Percentiles rank a stretch among this genome's conserved stretches.
Conservation (phyloP, 768 basidiomycete genomes). For the Agaricus subrufescens region DNA sequence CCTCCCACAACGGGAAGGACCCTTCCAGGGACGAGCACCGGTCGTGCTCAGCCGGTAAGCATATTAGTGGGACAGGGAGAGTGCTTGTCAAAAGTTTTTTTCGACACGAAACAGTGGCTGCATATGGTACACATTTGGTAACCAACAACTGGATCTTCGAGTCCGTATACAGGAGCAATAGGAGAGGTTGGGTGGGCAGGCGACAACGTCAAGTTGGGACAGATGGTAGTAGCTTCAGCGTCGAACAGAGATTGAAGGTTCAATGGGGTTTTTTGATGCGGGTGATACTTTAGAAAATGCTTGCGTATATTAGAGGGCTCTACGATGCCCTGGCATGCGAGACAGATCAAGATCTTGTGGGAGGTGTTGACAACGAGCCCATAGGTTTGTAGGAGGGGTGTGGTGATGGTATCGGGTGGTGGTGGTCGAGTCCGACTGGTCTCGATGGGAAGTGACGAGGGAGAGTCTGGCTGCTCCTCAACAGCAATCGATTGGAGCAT, state of each 20-base stretch:
- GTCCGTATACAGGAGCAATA: background rate
- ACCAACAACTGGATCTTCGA: background rate
- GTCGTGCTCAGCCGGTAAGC: too few relatives aligned
- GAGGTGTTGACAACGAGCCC: background rate
- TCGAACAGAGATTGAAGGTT: background rate
- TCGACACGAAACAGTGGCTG: constrained; percentile 1
- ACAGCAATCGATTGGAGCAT: too few relatives aligned
- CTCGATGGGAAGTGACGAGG: too few relatives aligned
- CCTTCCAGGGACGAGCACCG: too few relatives aligned
- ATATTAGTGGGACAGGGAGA: background rate
- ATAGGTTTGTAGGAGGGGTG: background rate
- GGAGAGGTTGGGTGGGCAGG: background rate
- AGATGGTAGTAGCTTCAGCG: background rate
- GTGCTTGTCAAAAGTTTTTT: background rate
- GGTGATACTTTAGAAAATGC: constrained; percentile 4
- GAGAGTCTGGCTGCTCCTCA: too few relatives aligned
- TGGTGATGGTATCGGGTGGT: background rate
- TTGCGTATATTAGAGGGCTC: background rate
- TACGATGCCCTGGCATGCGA: constrained; percentile 1
- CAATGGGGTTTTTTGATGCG: background rate
- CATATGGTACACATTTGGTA: background rate
- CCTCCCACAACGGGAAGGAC: too few relatives aligned
- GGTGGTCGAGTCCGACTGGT: constrained; percentile 2
- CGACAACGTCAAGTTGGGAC: background rate
- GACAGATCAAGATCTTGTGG: background rate